Conservation (phyloP, 148 eudicot species). For the Persicaria tinctoria region DNA sequence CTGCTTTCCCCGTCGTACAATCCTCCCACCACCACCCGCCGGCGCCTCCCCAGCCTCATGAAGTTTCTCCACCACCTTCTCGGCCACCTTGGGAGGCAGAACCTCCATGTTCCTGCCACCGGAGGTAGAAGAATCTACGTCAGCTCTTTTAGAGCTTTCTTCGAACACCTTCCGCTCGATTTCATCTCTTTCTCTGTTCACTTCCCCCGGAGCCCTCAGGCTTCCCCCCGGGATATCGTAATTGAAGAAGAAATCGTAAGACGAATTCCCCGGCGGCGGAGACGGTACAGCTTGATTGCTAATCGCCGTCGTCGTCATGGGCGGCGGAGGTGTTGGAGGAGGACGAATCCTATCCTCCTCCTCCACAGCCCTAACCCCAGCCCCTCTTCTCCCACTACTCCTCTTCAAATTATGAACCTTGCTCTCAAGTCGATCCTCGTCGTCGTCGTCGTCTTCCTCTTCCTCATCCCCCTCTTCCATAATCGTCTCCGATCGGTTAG, state of each 20-base stretch:
- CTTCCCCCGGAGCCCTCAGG: slow-evolving; percentile 49
- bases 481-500: slow-evolving; percentile 26
- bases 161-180: slow-evolving; percentile 36
- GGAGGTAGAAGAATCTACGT: not conserved
- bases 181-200: slow-evolving; percentile 36
- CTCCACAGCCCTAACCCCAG: slow-evolving; percentile 20
- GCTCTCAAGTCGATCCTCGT: slow-evolving; percentile 29
- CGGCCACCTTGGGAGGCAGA: slow-evolving; percentile 15
- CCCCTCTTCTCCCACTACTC: slow-evolving; percentile 21
- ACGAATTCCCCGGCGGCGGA: slow-evolving; percentile 19
- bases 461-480: slow-evolving; percentile 47
- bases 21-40: slow-evolving; percentile 1
- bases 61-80: slow-evolving; percentile 30
- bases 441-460: slow-evolving; percentile 26
- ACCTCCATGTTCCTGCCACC: slow-evolving; percentile 22
- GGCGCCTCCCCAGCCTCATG: slow-evolving; percentile 15
- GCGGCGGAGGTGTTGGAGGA: slow-evolving; percentile 24
- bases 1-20: slow-evolving; percentile 38
- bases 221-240: slow-evolving; percentile 47
- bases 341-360: slow-evolving; percentile 16
- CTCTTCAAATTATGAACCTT: slow-evolving; percentile 14
- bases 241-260: slow-evolving; percentile 62
- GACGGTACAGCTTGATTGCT: slow-evolving; percentile 24
- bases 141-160: slow-evolving; percentile 27
- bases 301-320: slow-evolving; percentile 20